Percentiles rank a stretch among this genome's conserved stretches.
phyloP scores from a whole-genome alignment of 2,329 filamentous ascomycete species.

The Diplodia corticola region DNA sequence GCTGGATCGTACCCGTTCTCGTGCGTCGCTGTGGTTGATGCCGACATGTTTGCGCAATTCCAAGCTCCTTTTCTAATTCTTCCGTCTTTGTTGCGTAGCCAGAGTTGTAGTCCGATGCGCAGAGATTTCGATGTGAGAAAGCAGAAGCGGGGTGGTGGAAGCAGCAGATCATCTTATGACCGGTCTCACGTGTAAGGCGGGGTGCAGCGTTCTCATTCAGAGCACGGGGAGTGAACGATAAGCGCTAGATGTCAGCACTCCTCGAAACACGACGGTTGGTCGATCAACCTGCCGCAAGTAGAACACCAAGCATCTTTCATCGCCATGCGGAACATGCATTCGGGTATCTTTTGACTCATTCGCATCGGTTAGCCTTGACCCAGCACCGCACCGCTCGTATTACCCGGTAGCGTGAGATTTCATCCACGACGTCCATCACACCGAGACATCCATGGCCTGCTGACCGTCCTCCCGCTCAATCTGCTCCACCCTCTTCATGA shows the following conservation, averaged over 20 bases:
- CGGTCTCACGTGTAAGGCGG: background rate
- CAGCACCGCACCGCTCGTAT: too few relatives aligned
- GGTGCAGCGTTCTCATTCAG: too few relatives aligned
- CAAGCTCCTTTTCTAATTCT: background rate
- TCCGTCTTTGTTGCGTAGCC: background rate
- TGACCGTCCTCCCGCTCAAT: constrained; percentile 14
- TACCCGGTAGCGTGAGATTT: background rate
- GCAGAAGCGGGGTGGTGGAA: background rate
- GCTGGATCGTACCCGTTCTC: background rate
- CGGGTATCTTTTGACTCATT: background rate
- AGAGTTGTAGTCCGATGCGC: background rate
- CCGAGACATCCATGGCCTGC: constrained; percentile 7
- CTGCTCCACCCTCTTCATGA: constrained; percentile 56
- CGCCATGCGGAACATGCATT: background rate
- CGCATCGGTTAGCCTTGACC: too few relatives aligned
- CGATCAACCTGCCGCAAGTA: background rate
- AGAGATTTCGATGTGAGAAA: background rate
- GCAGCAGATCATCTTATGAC: background rate
- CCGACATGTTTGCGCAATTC: background rate
- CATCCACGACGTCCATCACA: background rate
- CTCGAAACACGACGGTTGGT: background rate
- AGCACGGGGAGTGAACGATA: background rate
- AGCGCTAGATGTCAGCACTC: background rate
- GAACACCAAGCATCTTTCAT: background rate
- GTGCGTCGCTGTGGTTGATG: background rate